Base-by-base conservation (phyloP, 306 rosid genomes). In the Ceratonia siliqua region DNA sequence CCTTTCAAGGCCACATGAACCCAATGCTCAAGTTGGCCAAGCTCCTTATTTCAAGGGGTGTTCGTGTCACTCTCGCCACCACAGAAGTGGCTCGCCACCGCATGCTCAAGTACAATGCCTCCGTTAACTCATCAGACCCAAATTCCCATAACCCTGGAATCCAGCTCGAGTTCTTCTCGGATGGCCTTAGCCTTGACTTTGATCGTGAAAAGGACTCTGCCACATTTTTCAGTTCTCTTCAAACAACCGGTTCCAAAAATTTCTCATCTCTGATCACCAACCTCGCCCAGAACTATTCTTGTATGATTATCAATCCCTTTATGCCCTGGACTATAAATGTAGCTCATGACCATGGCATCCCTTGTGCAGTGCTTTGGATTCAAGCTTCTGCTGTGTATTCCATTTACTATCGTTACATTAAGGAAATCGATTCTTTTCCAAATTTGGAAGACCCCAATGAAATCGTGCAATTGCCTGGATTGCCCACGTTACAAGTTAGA, bases 1-100 rank as follows among this genome's bases (percentile, higher is more conserved):
- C 83, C 63, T 9, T 81, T 1, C 94, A 87, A 74, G 94, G 88
- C n/a, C 89, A 89, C 36, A 30, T 87, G 2, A 89, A 87, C 25
- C 94, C 91, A 11, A 73, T 87, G 85, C 73, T 86, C 8, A 82
- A 74, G 22, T 62, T 87, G 5, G 87, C 91, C 5, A 83, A 73
- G 5, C 66, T 46, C 58, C 87, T 87, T 1, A 22, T 70, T 15
- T 73, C 84, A 17, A 87, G 68, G 49, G 91, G 89, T 13, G 72
- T 85, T 24, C 78, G 62, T 8, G 85, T 85, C 55, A 85, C 87
- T 25, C 74, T 87, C 0, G 89, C 84, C 72, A 79, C 78, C 20
- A 81, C 80, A 4, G 84, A 85, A 39, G 45, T 78, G 0, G 80
- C 79, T 10, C 76, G 85, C 22, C 5, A 33, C 54, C 71, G 68